Base-by-base conservation (phyloP, 495 filamentous ascomycete species). In the Penicillium manginii region DNA sequence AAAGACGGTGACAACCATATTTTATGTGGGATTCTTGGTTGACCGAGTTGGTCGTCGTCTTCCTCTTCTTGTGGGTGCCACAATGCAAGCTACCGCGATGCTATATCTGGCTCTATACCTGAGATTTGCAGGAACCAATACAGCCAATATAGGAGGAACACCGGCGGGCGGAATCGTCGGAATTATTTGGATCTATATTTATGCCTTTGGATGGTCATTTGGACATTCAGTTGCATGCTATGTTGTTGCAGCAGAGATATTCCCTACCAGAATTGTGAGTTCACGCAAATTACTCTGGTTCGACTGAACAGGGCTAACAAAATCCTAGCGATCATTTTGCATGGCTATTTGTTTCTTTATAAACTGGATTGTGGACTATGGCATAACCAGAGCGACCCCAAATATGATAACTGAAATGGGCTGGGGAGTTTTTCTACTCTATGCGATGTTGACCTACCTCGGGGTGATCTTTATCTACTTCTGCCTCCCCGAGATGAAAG, bases 131-230 rank as follows among this genome's bases (percentile, higher is more conserved):
- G 66, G 60, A 17, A 86, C 90, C 40, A 72, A 81, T 47, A 77
- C 80, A 3, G 67, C 79, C 43, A 73, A 77, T 9, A 51, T 59
- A 1, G 69, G 55, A 6, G 66, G 69, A 2, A 77, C 77, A 18
- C 64, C 65, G 10, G 70, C 86, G 15, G 72, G 74, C 1, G 69
- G 77, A 7, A 83, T 77, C 40, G 84, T 84, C 18, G 85, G 85
- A 11, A 83, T 83, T 0, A 82, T 86, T 15, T 80, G 86, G 35
- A 86, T 87, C 72, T 87, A 88, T 73, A 86, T 88, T 63, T 89
- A 86, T 76, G 88, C 86, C 4, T 69, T 69, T 46, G 66, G 66
- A 18, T 69, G 66, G 66, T 69, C 66, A 10, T 69, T 69, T 50
- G 66, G 66, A 1, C 66, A 69, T 42, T 65, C 60, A 10, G 66